A percentile compares a stretch with the other conserved stretches of the same genome.
These are phyloP conservation scores for Arthrobotrys entomopaga DNA, from an alignment of 2,329 filamentous ascomycete species.

Conservation along the genomic window DNA sequence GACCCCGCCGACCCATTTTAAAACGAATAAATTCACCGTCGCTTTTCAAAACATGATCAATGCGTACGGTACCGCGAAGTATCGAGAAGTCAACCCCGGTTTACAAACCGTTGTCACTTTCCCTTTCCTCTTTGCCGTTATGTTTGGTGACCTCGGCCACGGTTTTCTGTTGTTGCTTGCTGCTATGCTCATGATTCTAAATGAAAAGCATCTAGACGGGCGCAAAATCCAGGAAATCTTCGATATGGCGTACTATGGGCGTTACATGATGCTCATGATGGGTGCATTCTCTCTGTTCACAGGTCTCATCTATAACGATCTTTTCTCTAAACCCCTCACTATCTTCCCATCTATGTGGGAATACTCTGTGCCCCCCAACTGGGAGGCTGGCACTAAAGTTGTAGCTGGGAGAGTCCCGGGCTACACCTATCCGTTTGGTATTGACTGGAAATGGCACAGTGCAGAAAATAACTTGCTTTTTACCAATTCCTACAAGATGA, in stretches of 20 bases:
- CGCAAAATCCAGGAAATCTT: slow-evolving; percentile 98
- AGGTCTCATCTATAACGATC: slow-evolving; percentile 96
- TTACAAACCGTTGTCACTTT: slow-evolving; percentile 96
- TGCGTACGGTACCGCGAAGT: slow-evolving; percentile 96
- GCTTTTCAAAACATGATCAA: slow-evolving; percentile 99
- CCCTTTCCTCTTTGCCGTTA: slow-evolving; percentile 99
- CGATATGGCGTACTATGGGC: slow-evolving; percentile 97
- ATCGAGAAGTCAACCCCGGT: slow-evolving; percentile 95
- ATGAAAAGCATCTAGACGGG: slow-evolving; percentile 80
- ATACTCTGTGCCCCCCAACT: slow-evolving; percentile 75
- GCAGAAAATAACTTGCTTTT: slow-evolving; percentile 95
- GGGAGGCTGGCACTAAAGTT: slow-evolving; percentile 73
- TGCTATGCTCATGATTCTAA: slow-evolving; percentile 93
- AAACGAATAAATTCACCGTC: slow-evolving; percentile 98
- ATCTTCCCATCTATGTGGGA: slow-evolving; percentile 91
- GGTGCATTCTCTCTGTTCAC: slow-evolving; percentile 96
- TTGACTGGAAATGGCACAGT: slow-evolving; percentile 97
- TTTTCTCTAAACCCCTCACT: slow-evolving; percentile 92
- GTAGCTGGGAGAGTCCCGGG: slow-evolving; percentile 74
- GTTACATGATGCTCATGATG: slow-evolving; percentile 99
- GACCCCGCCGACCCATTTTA: slow-evolving; percentile 95
- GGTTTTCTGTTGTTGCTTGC: slow-evolving; percentile 87
- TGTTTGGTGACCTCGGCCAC: slow-evolving; percentile 98
- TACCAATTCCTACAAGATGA: slow-evolving; percentile 99
- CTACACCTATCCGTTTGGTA: slow-evolving; percentile 92